Percentiles rank a stretch among this genome's conserved stretches.
These are phyloP conservation scores for Neurospora sp. DNA, from an alignment of 495 filamentous ascomycete species.

Conservation along the genomic window DNA sequence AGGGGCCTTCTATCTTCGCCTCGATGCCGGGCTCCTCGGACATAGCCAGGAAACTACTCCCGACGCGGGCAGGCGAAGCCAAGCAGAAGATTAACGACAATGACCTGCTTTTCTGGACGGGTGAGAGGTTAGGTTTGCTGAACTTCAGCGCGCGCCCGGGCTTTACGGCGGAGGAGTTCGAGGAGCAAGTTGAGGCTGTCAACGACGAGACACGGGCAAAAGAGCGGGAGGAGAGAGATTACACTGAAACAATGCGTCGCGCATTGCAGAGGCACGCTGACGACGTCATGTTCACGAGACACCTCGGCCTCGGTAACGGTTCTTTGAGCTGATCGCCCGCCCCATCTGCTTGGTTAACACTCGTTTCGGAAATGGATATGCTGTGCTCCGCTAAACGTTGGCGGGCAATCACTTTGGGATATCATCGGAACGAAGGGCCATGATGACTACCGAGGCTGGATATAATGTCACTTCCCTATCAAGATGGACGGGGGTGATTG, in stretches of 20 bases:
- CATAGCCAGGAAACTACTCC: constrained; percentile 62
- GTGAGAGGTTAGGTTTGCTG: constrained; percentile 65
- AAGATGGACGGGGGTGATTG: neutral
- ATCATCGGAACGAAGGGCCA: neutral
- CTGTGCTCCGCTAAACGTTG: neutral
- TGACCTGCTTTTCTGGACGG: constrained; percentile 71
- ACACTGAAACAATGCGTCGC: constrained; percentile 58
- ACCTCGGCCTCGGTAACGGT: constrained; percentile 45
- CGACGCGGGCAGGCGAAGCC: constrained; percentile 38
- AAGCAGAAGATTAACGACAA: constrained; percentile 37
- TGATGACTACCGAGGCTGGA: neutral
- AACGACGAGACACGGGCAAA: constrained; percentile 37
- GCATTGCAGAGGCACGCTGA: constrained; percentile 72
- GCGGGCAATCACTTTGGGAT: neutral
- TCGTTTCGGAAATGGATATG: constrained; percentile 1
- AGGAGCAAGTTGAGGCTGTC: constrained; percentile 28
- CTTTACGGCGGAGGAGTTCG: constrained; percentile 37
- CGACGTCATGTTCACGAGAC: constrained; percentile 68
- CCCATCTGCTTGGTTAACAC: neutral
- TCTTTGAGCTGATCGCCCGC: neutral
- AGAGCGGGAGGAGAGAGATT: constrained; percentile 41
- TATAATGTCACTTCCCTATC: neutral
- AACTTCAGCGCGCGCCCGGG: constrained; percentile 46
- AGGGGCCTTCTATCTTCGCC: constrained; percentile 34
- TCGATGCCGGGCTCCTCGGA: constrained; percentile 45